Evolutionary conservation across 2,329 filamentous ascomycete genomes (phyloP).

Genomic region (Coleophoma crateriformis): DNA sequence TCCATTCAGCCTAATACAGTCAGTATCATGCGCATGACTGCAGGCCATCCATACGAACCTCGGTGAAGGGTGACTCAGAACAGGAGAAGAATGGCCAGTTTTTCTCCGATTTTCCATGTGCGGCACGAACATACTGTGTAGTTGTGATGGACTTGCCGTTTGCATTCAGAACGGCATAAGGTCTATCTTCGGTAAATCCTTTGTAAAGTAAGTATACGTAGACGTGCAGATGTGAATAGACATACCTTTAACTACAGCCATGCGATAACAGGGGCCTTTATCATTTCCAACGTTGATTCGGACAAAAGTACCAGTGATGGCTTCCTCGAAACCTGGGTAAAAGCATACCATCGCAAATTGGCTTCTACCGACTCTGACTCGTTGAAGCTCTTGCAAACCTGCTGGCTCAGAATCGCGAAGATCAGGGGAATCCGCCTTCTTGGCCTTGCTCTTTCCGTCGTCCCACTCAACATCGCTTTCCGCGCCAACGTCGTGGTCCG

Average conservation of each 20-base stretch:
- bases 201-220: slow-evolving; percentile 19
- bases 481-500: slow-evolving; percentile 58
- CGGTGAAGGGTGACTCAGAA: slow-evolving; percentile 80
- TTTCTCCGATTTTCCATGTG: slow-evolving; percentile 77
- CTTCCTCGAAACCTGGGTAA: slow-evolving; percentile 80
- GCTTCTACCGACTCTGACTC: slow-evolving; percentile 74
- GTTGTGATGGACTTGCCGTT: slow-evolving; percentile 76
- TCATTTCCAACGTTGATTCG: slow-evolving; percentile 80
- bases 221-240: slow-evolving; percentile 1
- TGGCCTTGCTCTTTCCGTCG: slow-evolving; percentile 43
- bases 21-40: slow-evolving; percentile 16
- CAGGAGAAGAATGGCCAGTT: slow-evolving; percentile 88
- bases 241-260: slow-evolving; percentile 81
- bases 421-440: slow-evolving; percentile 36
- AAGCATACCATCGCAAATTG: slow-evolving; percentile 91
- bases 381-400: slow-evolving; percentile 75
- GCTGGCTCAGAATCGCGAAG: slow-evolving; percentile 56
- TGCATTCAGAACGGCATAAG: slow-evolving; percentile 73
- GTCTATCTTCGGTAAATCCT: slow-evolving; percentile 74
- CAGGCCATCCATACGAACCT: slow-evolving; percentile 43
- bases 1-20: slow-evolving; percentile 62
- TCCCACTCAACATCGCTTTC: slow-evolving; percentile 80
- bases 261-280: slow-evolving; percentile 72
- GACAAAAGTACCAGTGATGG: slow-evolving; percentile 78
- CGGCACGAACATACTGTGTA: slow-evolving; percentile 76